Conservation (phyloP, 371 early-diverging fungal species). For the Rhizopus delemar region DNA sequence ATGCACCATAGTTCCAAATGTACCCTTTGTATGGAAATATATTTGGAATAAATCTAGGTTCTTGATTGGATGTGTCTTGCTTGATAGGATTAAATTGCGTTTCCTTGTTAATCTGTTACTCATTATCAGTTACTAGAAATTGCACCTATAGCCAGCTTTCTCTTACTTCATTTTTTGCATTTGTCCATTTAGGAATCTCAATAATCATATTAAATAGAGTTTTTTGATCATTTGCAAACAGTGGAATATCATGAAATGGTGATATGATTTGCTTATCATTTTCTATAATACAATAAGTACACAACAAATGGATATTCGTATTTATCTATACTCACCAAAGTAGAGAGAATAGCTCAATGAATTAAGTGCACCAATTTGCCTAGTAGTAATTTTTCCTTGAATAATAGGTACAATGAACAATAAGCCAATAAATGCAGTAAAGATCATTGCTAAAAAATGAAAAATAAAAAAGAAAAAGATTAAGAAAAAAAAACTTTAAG, state of each 20-base stretch:
- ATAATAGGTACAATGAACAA: too few relatives aligned
- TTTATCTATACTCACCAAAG: constrained; percentile 63
- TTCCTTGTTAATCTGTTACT: constrained; percentile 73
- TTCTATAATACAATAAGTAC: constrained; percentile 21
- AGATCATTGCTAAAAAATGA: too few relatives aligned
- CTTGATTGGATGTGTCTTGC: constrained; percentile 94
- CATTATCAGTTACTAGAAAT: neutral
- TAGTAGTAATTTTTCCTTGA: neutral
- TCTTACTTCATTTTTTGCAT: constrained; percentile 94
- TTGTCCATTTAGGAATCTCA: constrained; percentile 96
- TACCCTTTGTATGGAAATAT: constrained; percentile 96
- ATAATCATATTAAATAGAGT: constrained; percentile 88
- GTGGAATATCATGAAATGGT: constrained; percentile 95
- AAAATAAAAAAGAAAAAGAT: too few relatives aligned
- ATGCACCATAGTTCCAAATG: constrained; percentile 97
- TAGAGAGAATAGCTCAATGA: constrained; percentile 85
- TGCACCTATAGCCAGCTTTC: too few relatives aligned
- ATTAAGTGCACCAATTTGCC: constrained; percentile 78
- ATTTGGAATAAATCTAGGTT: constrained; percentile 91
- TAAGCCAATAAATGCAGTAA: too few relatives aligned
- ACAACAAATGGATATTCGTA: neutral
- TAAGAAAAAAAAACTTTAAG: too few relatives aligned
- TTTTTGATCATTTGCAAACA: constrained; percentile 77
- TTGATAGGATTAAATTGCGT: constrained; percentile 91
- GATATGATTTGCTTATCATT: constrained; percentile 65